Base-by-base conservation (phyloP, 176 grass and related monocot species). In the Leersia perrieri region DNA sequence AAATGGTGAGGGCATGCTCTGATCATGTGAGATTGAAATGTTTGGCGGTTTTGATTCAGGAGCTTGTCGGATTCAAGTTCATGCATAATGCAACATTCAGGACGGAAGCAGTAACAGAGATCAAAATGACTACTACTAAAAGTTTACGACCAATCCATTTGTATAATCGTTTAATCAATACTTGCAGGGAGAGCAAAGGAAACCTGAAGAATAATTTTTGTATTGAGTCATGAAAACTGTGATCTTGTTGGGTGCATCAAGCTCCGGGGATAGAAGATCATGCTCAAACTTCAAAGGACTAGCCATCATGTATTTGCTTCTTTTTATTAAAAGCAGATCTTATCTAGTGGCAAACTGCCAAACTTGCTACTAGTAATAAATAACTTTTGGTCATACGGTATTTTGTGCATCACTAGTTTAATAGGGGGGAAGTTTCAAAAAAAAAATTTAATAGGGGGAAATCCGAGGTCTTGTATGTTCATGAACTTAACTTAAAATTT, bases 21-120 rank as follows among this genome's bases (percentile, higher is more conserved):
- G 82, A 41, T 81, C 77, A 63, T 34, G 63, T 76, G 27, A 75
- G 53, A 69, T 76, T 64, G 76, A 80, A 81, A 80, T 80, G 27
- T 80, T 74, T 78, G 38, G 45, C 29, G 13, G 70, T 63, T 25
- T 70, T 80, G 70, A 63, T 75, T 82, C 38, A 69, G 70, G 15
- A 7, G 23, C 51, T 60, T 44, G 62, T 77, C 53, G 20, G 57
- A 47, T 44, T 44, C 80, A 75, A 13, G 70, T 39, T 77, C 30
- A 39, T 62, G 32, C 68, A 47, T 80, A 76, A 33, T 32, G 51
- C 63, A 18, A 44, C 34, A 66, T 58, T 40, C 1, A 64, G 58
- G 65, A 75, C 16, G 9, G 23, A 11, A 78, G 33, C 49, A 33
- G 16, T 7, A 47, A 20, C n/a, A n/a, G 33, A 33, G 63, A 76